Conservation (phyloP, 192 early-diverging fungal species). For the Rhizophagus prolifer region DNA sequence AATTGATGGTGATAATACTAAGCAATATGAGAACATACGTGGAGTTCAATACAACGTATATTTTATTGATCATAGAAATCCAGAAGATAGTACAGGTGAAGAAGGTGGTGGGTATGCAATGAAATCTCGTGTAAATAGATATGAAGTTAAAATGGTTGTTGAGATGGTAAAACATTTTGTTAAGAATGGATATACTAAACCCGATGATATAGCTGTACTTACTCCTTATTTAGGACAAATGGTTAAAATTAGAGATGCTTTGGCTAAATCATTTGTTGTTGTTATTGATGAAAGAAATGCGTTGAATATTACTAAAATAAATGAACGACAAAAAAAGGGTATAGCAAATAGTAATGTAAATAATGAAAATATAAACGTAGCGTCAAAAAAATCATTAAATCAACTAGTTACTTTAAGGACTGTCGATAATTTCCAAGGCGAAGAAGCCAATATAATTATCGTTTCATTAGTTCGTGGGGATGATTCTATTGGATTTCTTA, state of each 20-base stretch:
- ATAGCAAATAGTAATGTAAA: too few species aligned
- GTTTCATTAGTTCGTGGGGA: conserved; percentile 42
- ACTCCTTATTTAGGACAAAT: conserved; percentile 59
- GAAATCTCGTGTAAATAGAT: conserved; percentile 47
- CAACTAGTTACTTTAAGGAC: conserved; percentile 39
- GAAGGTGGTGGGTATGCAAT: conserved; percentile 36
- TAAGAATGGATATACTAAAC: conserved; percentile 48
- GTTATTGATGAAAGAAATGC: conserved; percentile 43
- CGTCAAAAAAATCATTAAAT: neutral
- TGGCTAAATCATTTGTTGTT: conserved; percentile 33
- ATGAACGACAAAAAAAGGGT: neutral
- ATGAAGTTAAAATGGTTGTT: conserved; percentile 53
- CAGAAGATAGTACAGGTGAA: conserved; percentile 38
- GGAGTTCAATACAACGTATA: conserved; percentile 48
- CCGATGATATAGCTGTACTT: conserved; percentile 51
- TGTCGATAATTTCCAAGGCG: conserved; percentile 50
- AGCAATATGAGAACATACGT: conserved; percentile 32
- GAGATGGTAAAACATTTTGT: conserved; percentile 48
- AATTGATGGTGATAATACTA: conserved; percentile 38
- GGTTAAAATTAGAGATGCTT: conserved; percentile 40
- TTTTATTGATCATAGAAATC: conserved; percentile 49
- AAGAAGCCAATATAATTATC: conserved; percentile 45
- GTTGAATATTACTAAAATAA: conserved; percentile 31
- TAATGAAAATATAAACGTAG: neutral
- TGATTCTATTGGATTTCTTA: conserved; percentile 53